Percentiles rank a stretch among this genome's conserved stretches.
Evolutionary conservation across 1,284 basidiomycete genomes (phyloP).

Genomic region (Clitocybe nebularis): DNA sequence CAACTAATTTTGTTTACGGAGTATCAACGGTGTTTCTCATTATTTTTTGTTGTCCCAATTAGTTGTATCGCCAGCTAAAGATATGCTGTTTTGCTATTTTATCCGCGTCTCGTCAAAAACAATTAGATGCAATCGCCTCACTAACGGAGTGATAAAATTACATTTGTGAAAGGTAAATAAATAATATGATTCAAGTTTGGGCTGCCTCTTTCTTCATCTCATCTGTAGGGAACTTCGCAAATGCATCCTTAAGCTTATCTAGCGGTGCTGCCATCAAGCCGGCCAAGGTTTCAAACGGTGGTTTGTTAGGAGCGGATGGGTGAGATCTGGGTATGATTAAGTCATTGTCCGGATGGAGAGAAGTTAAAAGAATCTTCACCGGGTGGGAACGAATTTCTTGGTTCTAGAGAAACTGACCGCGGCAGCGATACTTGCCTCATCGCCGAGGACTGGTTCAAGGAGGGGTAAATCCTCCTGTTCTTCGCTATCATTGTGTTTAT

Average conservation of each 20-base stretch:
- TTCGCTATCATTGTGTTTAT: slow-evolving; percentile 53
- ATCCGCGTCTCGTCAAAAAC: too few species aligned
- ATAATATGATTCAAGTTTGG: too few species aligned
- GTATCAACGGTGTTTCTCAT: too few species aligned
- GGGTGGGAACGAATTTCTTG: slow-evolving; percentile 63
- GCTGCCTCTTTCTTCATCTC: slow-evolving; percentile 41
- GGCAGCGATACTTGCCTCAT: slow-evolving; percentile 36
- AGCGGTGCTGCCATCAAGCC: slow-evolving; percentile 55
- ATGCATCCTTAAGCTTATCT: slow-evolving; percentile 58
- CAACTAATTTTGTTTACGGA: too few species aligned
- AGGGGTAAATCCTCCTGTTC: slow-evolving; percentile 52
- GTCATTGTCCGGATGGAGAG: neutral
- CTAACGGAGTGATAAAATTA: too few species aligned
- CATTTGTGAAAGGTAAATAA: too few species aligned
- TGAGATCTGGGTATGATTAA: slow-evolving; percentile 51
- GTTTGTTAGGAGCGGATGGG: slow-evolving; percentile 48
- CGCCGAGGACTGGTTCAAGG: slow-evolving; percentile 44
- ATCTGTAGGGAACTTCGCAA: slow-evolving; percentile 52
- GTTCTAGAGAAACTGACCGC: slow-evolving; percentile 50
- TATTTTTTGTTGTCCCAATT: too few species aligned
- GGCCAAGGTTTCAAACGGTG: slow-evolving; percentile 58
- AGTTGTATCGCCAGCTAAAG: too few species aligned
- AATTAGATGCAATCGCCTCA: too few species aligned
- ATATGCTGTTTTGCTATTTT: too few species aligned
- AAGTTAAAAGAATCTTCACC: slow-evolving; percentile 28